phyloP scores from a whole-genome alignment of 2,329 filamentous ascomycete species.

The Arthrocladium fulminans region DNA sequence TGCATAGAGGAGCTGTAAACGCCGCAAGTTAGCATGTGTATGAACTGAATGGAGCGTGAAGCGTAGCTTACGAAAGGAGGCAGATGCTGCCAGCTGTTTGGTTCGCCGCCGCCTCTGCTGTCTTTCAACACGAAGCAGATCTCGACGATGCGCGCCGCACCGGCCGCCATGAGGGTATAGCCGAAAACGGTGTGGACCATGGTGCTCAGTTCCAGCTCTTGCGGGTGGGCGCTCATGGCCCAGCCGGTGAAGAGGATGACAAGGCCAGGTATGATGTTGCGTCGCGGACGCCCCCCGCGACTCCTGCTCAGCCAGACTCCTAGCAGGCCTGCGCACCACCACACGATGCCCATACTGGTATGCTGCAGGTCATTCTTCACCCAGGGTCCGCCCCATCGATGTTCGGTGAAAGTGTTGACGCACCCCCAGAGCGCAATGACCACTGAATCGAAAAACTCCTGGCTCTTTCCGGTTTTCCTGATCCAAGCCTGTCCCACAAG shows the following conservation, averaged over 20 bases:
- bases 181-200: conserved; percentile 86
- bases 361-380: conserved; percentile 92
- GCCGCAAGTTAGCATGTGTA: conserved; percentile 22
- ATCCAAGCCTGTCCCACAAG: conserved; percentile 86
- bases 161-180: conserved; percentile 89
- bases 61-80: conserved; percentile 54
- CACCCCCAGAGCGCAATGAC: conserved; percentile 93
- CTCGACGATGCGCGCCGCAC: conserved; percentile 76
- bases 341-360: conserved; percentile 98
- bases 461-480: conserved; percentile 69
- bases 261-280: conserved; percentile 86
- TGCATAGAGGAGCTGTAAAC: conserved; percentile 67
- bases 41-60: conserved; percentile 14
- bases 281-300: conserved; percentile 73
- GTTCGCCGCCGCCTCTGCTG: conserved; percentile 56
- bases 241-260: conserved; percentile 89
- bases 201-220: conserved; percentile 71
- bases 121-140: conserved; percentile 81
- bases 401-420: conserved; percentile 96
- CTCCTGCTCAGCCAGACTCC: conserved; percentile 87
- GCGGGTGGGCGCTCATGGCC: conserved; percentile 89
- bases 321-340: conserved; percentile 89
- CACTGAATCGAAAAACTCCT: conserved; percentile 92
- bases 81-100: conserved; percentile 64
- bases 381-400: conserved; percentile 85